Conservation (phyloP, 306 rosid genomes). For the Gynostemma pentaphyllum region DNA sequence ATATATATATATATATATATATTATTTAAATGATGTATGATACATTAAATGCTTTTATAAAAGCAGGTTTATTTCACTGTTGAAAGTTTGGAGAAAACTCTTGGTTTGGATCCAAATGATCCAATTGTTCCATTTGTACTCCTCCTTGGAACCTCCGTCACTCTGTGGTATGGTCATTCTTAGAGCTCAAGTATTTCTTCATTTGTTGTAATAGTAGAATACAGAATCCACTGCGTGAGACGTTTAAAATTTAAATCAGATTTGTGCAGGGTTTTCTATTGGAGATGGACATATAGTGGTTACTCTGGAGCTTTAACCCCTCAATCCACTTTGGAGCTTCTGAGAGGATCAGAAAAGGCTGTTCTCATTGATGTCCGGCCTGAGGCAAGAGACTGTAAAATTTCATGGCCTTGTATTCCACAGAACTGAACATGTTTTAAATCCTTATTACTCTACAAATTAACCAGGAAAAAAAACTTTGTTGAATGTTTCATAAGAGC, state of each 20-base stretch:
- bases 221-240: conserved; percentile 21
- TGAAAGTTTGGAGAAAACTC: conserved; percentile 61
- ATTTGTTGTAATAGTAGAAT: conserved; percentile 12
- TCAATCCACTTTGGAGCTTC: conserved; percentile 52
- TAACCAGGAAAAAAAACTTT: not conserved
- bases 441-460: conserved; percentile 3
- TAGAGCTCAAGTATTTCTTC: conserved; percentile 12
- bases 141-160: conserved; percentile 61
- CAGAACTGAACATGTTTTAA: conserved; percentile 9
- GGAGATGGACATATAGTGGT: conserved; percentile 71
- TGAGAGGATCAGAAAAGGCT: conserved; percentile 55
- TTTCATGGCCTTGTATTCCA: conserved; percentile 25
- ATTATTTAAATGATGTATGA: not conserved
- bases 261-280: conserved; percentile 79
- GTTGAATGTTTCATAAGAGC: not conserved
- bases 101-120: conserved; percentile 89
- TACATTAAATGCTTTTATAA: not conserved
- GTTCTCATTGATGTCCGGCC: conserved; percentile 73
- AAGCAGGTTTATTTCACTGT: conserved; percentile 47
- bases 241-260: conserved; percentile 55
- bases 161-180: conserved; percentile 65
- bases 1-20: no score
- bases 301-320: conserved; percentile 88
- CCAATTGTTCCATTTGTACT: conserved; percentile 72
- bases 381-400: conserved; percentile 58